Evolutionary conservation across 345 rosid genomes (phyloP).

Genomic region (Hibiscus syriacus): DNA sequence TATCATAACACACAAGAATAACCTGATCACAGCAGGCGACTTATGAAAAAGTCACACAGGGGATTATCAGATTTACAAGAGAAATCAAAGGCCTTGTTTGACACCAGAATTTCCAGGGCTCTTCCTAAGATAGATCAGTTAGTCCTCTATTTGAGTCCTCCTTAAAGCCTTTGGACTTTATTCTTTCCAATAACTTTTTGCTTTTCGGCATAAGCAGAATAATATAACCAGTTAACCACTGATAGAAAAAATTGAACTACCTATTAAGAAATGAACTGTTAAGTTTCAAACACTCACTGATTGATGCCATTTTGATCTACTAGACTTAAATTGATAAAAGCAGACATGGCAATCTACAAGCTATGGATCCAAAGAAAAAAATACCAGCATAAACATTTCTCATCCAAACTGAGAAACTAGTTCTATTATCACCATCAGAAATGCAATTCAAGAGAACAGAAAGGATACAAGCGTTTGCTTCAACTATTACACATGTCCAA

Average conservation of each 20-base stretch:
- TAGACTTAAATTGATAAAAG: neutral
- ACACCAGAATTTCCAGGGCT: no score
- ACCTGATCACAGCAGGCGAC: neutral
- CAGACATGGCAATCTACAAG: neutral
- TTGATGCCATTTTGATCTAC: conserved; percentile 1
- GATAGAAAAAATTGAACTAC: neutral
- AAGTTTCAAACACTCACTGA: neutral
- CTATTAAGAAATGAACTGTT: neutral
- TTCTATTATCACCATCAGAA: neutral
- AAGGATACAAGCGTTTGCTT: neutral
- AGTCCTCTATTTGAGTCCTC: neutral
- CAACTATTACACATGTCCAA: neutral
- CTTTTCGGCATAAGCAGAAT: neutral
- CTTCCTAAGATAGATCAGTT: neutral
- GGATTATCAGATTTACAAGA: neutral
- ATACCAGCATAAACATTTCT: neutral
- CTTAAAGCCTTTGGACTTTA: neutral
- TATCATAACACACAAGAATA: neutral
- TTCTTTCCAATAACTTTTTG: neutral
- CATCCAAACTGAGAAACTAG: neutral
- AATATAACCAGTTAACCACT: neutral
- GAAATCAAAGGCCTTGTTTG: neutral
- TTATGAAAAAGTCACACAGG: neutral
- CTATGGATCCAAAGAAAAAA: neutral
- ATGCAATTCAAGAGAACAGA: neutral